Evolutionary conservation across 2,329 filamentous ascomycete species (phyloP), one percentile per base, ranked within the genome.

Genomic region (Ophiocordyceps robertsii): DNA sequence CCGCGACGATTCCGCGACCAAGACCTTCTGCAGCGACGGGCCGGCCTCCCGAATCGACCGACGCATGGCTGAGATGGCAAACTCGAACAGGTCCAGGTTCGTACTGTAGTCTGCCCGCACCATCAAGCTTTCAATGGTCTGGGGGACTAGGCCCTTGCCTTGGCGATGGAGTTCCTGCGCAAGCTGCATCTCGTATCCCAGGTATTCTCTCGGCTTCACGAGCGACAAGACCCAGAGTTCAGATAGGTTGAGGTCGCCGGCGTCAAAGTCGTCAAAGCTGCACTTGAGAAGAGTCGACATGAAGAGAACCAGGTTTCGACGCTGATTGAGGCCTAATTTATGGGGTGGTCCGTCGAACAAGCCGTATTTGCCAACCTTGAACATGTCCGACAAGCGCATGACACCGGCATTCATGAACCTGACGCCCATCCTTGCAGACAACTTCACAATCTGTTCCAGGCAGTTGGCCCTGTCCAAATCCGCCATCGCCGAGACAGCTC

Each of bases 221-320:
- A 79, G 58, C 8, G 68, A 64, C 17, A 69, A 51, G 36, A 73
- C 49, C 69, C 76, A 78, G n/a, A 77, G 55, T 35, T 72, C 67
- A 5, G 69, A 56, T 10, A 71, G 52, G 9, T 63, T 66, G n/a
- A 64, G 59, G 2, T 61, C 65, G 3, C 69, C 51, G 33, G 70
- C 60, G 45, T 60, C 60, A 45, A 74, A 69, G 41, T 72, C 66
- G 31, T 68, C 60, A 17, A 72, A 53, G 8, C 62, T 61, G 39
- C 66, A 57, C 43, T 68, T 66, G 17, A 77, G 55, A 9, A 80
- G 56, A 1, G 62, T 65, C 3, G 66, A 59, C 21, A 77, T 53
- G 49, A 79, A 79, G 8, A 79, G 60, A 1, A 68, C 58, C 14
- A 73, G 49, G 42, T 67, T 68, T 43, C 52, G 63, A n/a, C 71